Percentiles rank a stretch among this genome's conserved stretches.
phyloP scores from a whole-genome alignment of 2,329 filamentous ascomycete genomes.

The Conoideocrella luteorostrata region DNA sequence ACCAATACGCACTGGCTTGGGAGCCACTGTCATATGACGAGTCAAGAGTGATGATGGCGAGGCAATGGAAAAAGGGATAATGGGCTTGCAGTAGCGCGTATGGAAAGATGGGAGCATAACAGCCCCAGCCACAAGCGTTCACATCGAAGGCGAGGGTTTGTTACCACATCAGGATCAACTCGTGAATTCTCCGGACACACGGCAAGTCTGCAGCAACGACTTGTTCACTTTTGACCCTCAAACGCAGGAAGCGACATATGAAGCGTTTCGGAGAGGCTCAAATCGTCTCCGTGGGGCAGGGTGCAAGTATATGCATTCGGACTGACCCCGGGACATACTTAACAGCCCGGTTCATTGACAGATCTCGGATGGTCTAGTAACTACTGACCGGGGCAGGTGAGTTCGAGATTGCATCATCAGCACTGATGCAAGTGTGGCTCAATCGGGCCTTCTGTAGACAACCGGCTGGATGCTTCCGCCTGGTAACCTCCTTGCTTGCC shows the following conservation, averaged over 20 bases:
- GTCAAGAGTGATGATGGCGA: background rate
- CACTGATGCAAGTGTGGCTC: background rate
- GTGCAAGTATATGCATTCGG: background rate
- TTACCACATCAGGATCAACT: slow-evolving; percentile 2
- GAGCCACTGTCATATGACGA: background rate
- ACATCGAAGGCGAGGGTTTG: slow-evolving; percentile 1
- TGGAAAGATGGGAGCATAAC: slow-evolving; percentile 1
- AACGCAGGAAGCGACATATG: background rate
- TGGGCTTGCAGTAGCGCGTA: background rate
- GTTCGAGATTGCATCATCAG: background rate
- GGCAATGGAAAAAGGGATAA: background rate
- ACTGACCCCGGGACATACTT: background rate
- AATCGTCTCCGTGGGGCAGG: background rate
- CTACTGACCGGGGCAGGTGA: background rate
- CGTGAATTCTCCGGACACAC: background rate
- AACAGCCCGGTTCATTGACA: background rate
- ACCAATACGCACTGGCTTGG: slow-evolving; percentile 2
- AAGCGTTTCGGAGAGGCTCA: background rate
- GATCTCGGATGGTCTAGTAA: background rate
- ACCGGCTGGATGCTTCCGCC: background rate
- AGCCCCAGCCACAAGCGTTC: background rate
- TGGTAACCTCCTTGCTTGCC: background rate
- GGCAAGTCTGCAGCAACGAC: background rate
- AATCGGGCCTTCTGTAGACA: slow-evolving; percentile 2
- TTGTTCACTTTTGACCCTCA: background rate